These are phyloP conservation scores for Candida stauntonica DNA, from an alignment of 805 yeast species.

Conservation along the genomic window DNA sequence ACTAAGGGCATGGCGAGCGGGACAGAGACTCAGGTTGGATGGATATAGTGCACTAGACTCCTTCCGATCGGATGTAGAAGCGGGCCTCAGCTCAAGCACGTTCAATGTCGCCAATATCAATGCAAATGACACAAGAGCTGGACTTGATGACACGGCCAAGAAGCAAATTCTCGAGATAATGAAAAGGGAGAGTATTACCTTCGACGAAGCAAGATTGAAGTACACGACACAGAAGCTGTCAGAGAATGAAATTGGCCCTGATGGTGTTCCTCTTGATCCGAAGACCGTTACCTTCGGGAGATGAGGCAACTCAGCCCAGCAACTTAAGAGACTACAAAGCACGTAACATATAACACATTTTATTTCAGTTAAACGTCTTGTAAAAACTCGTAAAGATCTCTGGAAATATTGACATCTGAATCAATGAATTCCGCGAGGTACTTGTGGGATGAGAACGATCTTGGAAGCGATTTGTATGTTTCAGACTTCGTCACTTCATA, in stretches of 20 bases:
- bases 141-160: slow-evolving; percentile 55
- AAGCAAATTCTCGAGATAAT: slow-evolving; percentile 47
- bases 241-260: slow-evolving; percentile 51
- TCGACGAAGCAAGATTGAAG: slow-evolving; percentile 65
- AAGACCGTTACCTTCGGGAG: slow-evolving; percentile 46
- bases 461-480: slow-evolving; percentile 19
- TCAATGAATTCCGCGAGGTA: slow-evolving; percentile 34
- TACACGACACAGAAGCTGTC: slow-evolving; percentile 44
- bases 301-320: not conserved
- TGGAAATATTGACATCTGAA: slow-evolving; percentile 19
- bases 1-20: slow-evolving; percentile 21
- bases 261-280: slow-evolving; percentile 68
- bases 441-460: slow-evolving; percentile 32
- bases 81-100: slow-evolving; percentile 54
- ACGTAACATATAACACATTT: not conserved
- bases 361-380: not conserved
- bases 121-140: slow-evolving; percentile 53
- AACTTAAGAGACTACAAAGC: not conserved
- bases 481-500: slow-evolving; percentile 14
- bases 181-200: slow-evolving; percentile 44
- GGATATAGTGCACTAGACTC: slow-evolving; percentile 26
- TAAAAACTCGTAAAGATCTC: slow-evolving; percentile 18
- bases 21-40: slow-evolving; percentile 25
- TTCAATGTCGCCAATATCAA: slow-evolving; percentile 50
- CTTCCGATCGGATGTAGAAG: slow-evolving; percentile 46